Conservation (phyloP, 805 yeast species). For the Metschnikowia hibisci region DNA sequence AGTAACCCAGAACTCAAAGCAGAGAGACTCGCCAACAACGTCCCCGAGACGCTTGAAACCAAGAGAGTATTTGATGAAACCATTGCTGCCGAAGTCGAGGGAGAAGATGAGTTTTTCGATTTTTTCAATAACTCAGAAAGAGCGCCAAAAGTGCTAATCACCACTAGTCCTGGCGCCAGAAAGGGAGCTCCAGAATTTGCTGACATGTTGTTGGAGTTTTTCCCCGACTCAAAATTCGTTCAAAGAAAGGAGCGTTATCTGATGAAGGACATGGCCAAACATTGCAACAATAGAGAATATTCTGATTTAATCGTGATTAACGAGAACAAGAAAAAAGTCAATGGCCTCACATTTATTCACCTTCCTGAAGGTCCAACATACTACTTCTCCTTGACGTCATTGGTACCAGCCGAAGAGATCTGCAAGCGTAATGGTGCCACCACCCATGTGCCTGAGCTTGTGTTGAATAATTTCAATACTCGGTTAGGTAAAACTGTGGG, state of each 20-base stretch:
- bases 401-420: slow-evolving; percentile 69
- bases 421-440: slow-evolving; percentile 90
- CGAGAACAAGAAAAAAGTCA: slow-evolving; percentile 89
- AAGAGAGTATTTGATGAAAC: slow-evolving; percentile 88
- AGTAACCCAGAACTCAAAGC: slow-evolving; percentile 77
- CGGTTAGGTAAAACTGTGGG: slow-evolving; percentile 93
- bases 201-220: slow-evolving; percentile 73
- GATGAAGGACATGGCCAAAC: slow-evolving; percentile 82
- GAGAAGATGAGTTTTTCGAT: slow-evolving; percentile 59
- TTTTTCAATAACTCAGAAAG: slow-evolving; percentile 23
- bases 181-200: slow-evolving; percentile 89
- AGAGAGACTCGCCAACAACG: slow-evolving; percentile 72
- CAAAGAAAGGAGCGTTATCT: slow-evolving; percentile 81
- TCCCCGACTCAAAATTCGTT: slow-evolving; percentile 83
- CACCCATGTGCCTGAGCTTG: slow-evolving; percentile 85
- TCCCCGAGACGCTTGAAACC: slow-evolving; percentile 78
- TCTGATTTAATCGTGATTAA: slow-evolving; percentile 87
- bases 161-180: slow-evolving; percentile 84
- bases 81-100: slow-evolving; percentile 54
- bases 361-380: slow-evolving; percentile 94
- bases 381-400: slow-evolving; percentile 79
- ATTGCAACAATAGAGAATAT: slow-evolving; percentile 76
- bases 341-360: slow-evolving; percentile 89
- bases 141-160: slow-evolving; percentile 83
- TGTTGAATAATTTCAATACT: slow-evolving; percentile 88